Percentiles rank a stretch among this genome's conserved stretches.
Conservation (phyloP, 306 rosid genomes). For the Inga leiocalycina region DNA sequence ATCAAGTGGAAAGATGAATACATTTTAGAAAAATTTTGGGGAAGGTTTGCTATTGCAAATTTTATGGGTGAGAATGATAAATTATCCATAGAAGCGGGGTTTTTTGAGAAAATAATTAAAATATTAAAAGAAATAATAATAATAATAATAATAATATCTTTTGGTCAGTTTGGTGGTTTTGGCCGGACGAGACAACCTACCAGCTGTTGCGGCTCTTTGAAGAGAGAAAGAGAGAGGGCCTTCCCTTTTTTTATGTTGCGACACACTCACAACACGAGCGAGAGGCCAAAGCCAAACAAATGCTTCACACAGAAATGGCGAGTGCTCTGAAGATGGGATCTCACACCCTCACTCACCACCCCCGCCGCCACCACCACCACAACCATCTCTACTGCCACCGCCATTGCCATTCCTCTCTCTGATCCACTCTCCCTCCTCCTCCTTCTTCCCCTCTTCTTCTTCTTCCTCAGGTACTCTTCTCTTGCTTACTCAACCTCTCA, state of each 20-base stretch:
- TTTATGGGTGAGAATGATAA: too few species aligned
- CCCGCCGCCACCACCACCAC: constrained; percentile 47
- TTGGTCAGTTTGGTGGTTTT: constrained; percentile 82
- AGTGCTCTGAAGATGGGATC: constrained; percentile 68
- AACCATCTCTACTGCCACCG: constrained; percentile 43
- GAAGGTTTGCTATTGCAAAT: too few species aligned
- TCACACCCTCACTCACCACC: constrained; percentile 43
- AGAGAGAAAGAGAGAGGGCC: constrained; percentile 55
- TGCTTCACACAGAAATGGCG: constrained; percentile 35
- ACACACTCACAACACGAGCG: background rate
- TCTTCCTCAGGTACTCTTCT: constrained; percentile 1
- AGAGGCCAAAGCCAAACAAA: constrained; percentile 29
- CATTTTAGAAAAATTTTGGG: too few species aligned
- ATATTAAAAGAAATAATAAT: background rate
- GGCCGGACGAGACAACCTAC: constrained; percentile 83
- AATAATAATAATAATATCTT: constrained; percentile 28
- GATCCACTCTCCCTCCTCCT: constrained; percentile 41
- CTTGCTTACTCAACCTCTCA: background rate
- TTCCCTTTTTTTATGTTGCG: background rate
- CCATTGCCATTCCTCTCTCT: constrained; percentile 45
- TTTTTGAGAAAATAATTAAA: background rate
- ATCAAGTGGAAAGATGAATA: background rate
- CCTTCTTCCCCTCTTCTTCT: constrained; percentile 23
- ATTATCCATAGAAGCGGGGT: background rate
- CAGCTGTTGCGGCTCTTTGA: constrained; percentile 83